Percentiles rank a stretch among this genome's conserved stretches.
Evolutionary conservation across 495 filamentous ascomycete species (phyloP).

Genomic region (Echria macrotheca): DNA sequence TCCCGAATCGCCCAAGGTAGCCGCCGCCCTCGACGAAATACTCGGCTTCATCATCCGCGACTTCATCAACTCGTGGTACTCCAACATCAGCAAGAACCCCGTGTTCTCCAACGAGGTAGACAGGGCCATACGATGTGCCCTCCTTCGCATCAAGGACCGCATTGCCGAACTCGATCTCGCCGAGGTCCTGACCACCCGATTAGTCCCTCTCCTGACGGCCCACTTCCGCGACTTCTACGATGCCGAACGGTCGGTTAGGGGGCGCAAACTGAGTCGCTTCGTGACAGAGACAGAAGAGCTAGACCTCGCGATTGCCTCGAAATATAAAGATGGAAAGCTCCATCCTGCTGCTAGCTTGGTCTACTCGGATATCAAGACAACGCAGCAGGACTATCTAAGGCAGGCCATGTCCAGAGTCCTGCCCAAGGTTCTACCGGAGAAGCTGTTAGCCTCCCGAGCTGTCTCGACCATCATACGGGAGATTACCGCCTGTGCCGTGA

Average conservation of each 20-base stretch:
- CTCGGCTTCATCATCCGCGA: slow-evolving; percentile 73
- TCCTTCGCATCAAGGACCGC: slow-evolving; percentile 63
- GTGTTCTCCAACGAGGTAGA: slow-evolving; percentile 83
- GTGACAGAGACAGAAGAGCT: slow-evolving; percentile 96
- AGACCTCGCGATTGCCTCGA: slow-evolving; percentile 86
- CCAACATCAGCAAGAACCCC: slow-evolving; percentile 72
- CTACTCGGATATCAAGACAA: slow-evolving; percentile 71
- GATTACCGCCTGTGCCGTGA: slow-evolving; percentile 71
- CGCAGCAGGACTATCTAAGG: slow-evolving; percentile 84
- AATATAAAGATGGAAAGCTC: slow-evolving; percentile 83
- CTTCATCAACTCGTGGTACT: slow-evolving; percentile 86
- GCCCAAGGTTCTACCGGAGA: slow-evolving; percentile 68
- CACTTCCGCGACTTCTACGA: slow-evolving; percentile 89
- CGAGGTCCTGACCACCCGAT: slow-evolving; percentile 68
- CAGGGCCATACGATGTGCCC: slow-evolving; percentile 65
- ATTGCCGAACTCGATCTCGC: slow-evolving; percentile 70
- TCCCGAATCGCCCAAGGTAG: slow-evolving; percentile 71
- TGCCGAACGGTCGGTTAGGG: slow-evolving; percentile 81
- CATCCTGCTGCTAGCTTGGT: slow-evolving; percentile 83
- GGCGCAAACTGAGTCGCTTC: slow-evolving; percentile 76
- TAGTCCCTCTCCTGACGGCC: slow-evolving; percentile 84
- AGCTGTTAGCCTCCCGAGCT: slow-evolving; percentile 68
- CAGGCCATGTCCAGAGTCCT: slow-evolving; percentile 62
- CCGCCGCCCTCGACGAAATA: slow-evolving; percentile 72
- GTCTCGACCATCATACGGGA: slow-evolving; percentile 79